phyloP scores from a whole-genome alignment of 805 yeast species.

The Lipomyces sp. region DNA sequence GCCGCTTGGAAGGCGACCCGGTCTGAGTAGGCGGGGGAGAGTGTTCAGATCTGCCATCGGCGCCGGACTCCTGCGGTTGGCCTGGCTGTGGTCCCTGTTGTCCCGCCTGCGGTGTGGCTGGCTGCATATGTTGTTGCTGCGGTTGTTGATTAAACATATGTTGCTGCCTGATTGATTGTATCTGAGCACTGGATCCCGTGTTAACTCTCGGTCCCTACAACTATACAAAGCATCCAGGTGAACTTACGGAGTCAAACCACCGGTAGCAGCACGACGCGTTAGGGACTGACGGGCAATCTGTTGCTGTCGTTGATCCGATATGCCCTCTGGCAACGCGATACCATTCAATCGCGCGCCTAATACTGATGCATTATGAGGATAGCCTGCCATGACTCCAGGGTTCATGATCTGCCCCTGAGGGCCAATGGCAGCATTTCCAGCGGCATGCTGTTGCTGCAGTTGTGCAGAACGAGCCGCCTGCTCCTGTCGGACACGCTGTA shows the following conservation, averaged over 20 bases:
- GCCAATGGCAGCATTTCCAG: slow-evolving; percentile 24
- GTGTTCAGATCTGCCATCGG: slow-evolving; percentile 14
- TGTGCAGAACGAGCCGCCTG: slow-evolving; percentile 50
- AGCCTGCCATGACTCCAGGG: slow-evolving; percentile 26
- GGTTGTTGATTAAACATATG: slow-evolving; percentile 16
- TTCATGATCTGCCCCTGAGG: slow-evolving; percentile 37
- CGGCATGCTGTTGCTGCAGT: slow-evolving; percentile 44
- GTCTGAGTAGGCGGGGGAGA: slow-evolving; percentile 42
- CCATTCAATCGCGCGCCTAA: slow-evolving; percentile 23
- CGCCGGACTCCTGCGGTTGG: slow-evolving; percentile 23
- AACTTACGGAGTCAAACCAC: slow-evolving; percentile 28
- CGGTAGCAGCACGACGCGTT: slow-evolving; percentile 39
- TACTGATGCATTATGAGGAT: slow-evolving; percentile 22
- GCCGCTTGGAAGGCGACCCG: slow-evolving; percentile 46
- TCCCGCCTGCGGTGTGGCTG: slow-evolving; percentile 24
- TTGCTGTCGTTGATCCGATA: slow-evolving; percentile 41
- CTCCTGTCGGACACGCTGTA: slow-evolving; percentile 55
- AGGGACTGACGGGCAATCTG: slow-evolving; percentile 42
- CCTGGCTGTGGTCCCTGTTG: slow-evolving; percentile 34
- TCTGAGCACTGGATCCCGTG: slow-evolving; percentile 23
- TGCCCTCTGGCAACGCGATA: slow-evolving; percentile 30
- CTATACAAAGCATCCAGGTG: background rate
- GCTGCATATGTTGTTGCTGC: slow-evolving; percentile 19
- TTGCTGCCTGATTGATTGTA: slow-evolving; percentile 37
- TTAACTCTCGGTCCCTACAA: background rate